Conservation (phyloP, 1,284 basidiomycete genomes). For the Flammula alnicola region DNA sequence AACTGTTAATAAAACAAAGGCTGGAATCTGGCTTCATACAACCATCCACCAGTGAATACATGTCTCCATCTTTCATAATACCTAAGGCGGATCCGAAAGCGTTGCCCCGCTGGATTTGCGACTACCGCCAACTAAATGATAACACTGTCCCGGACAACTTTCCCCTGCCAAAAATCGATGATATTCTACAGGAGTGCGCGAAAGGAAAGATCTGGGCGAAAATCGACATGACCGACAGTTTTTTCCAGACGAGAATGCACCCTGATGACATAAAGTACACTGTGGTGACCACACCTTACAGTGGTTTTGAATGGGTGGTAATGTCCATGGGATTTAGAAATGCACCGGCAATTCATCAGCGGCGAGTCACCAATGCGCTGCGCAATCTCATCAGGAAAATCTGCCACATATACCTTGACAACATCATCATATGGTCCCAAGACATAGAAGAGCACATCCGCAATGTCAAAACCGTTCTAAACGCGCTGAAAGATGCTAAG, state of each 20-base stretch:
- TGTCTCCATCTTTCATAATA: conserved; percentile 40
- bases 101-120: conserved; percentile 43
- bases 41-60: conserved; percentile 31
- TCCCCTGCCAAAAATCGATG: conserved; percentile 41
- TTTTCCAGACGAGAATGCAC: conserved; percentile 43
- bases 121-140: conserved; percentile 39
- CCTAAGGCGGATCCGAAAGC: conserved; percentile 34
- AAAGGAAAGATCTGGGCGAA: conserved; percentile 38
- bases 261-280: conserved; percentile 40
- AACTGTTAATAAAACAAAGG: not conserved
- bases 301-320: conserved; percentile 43
- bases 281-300: conserved; percentile 40
- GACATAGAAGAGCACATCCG: conserved; percentile 39
- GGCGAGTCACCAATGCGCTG: conserved; percentile 34
- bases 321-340: conserved; percentile 45
- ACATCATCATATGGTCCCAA: conserved; percentile 47
- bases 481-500: conserved; percentile 16
- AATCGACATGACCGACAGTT: conserved; percentile 46
- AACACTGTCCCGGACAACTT: conserved; percentile 40
- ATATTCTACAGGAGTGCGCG: conserved; percentile 37
- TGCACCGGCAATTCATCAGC: conserved; percentile 40
- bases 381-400: conserved; percentile 25
- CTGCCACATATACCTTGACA: conserved; percentile 41
- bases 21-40: conserved; percentile 20
- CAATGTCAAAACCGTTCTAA: conserved; percentile 37